Base-by-base conservation (phyloP, 225 moss, liverwort and hornwort genomes). In the Bryum argenteum region DNA sequence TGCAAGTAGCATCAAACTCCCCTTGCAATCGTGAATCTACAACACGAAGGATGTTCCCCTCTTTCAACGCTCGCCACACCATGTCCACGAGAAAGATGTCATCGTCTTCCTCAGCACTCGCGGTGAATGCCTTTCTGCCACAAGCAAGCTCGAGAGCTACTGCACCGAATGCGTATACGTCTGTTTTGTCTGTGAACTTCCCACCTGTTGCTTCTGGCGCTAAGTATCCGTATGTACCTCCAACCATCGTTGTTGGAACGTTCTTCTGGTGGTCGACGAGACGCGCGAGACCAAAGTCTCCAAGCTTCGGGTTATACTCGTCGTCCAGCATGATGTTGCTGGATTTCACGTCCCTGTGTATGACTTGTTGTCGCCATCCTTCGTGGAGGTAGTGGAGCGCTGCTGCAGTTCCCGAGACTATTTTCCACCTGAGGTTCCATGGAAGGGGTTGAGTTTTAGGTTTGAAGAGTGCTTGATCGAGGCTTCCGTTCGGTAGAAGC, bases 251-350 rank as follows among this genome's bases (percentile, higher is more conserved):
- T 8, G 82, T 82, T 18, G 64, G 47, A 16, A 6, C 58, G 10
- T 75, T 77, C 10, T 74, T 6, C 75, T 74, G 77, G 54, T 89
- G 89, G 42, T 84, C 81, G 44, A 79, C 73, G 2, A 77, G 51
- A 21, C 79, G 76, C 2, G 84, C 84, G 1, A 88, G 88, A 8
- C 88, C 88, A 18, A 88, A 88, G 47, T 88, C 88, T 22, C 88
- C 84, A 47, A 88, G 37, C 21, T 79, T 81, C 0, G 89, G 73
- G 2, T 80, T 87, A 62, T 63, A 78, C 10, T 84, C 72, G 10
- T 77, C 75, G 9, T 87, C 84, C n/a, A 84, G 45, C 78, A 83
- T 81, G 60, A 80, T 71, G 47, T 86, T 86, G 86, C 76, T 77
- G 4, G 81, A 53, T 51, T 89, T 89, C 47, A 89, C 78, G 14